Evolutionary conservation across 2,329 filamentous ascomycete genomes (phyloP).

Genomic region (Pyrenophora teres): DNA sequence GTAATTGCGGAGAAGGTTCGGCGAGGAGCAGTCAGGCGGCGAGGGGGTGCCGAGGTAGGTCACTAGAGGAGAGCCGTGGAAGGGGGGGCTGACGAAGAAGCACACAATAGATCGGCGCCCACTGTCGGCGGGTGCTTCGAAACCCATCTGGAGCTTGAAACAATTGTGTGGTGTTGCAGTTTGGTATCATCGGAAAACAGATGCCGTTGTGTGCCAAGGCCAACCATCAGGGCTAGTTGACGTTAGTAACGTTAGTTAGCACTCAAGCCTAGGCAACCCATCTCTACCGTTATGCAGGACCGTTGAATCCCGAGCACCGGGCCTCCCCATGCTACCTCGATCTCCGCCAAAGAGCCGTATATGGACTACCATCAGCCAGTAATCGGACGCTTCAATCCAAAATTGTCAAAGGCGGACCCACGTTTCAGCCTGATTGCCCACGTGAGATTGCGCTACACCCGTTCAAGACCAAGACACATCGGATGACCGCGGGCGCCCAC

Average conservation of each 20-base stretch:
- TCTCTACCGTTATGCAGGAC: constrained; percentile 3
- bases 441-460: constrained; percentile 8
- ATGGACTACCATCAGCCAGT: constrained; percentile 7
- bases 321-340: constrained; percentile 8
- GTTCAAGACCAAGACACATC: constrained; percentile 1
- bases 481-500: constrained; percentile 2
- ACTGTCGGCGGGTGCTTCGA: no score
- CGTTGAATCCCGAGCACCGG: constrained; percentile 11
- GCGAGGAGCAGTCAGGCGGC: no score
- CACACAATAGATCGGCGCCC: neutral
- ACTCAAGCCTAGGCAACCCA: no score
- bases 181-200: no score
- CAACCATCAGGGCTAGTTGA: neutral
- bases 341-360: constrained; percentile 7
- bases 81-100: neutral
- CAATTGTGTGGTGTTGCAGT: no score
- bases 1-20: no score
- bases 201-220: neutral
- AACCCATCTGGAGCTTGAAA: no score
- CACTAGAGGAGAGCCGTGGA: no score
- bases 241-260: no score
- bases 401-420: constrained; percentile 6
- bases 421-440: constrained; percentile 8
- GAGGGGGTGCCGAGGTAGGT: no score
- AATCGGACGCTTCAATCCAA: constrained; percentile 1